Evolutionary conservation across 805 yeast genomes (phyloP), one percentile per base, ranked within the genome.

Genomic region (Lachancea lanzarotensis): DNA sequence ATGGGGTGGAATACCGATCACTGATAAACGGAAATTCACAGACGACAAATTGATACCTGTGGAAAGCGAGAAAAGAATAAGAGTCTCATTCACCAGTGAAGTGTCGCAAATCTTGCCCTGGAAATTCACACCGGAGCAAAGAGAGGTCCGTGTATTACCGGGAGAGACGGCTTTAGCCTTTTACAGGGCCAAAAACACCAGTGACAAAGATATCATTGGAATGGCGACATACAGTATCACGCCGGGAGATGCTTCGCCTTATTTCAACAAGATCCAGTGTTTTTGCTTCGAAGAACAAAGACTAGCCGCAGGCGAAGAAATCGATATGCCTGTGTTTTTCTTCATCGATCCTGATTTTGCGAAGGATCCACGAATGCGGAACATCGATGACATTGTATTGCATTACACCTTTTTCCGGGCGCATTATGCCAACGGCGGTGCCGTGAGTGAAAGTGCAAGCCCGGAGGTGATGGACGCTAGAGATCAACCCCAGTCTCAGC

Each of bases 151-250:
- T 54, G 84, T 93, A 18, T 80, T 88, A 9, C 98, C 98, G 0
- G 98, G 98, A 18, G 98, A 93, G 66, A 93, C 98, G 2, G 98
- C 98, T 0, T 70, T 93, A 48, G 97, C 96, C 0, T 93, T 93
- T 62, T 93, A 88, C 70, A 84, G 82, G 63, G 98, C 98, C 19
- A 85, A 82, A 64, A 93, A 93, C 60, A 71, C 71, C 48, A 79
- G 95, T 36, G 82, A 82, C 48, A 85, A 85, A 55, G 98, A 93
- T 62, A 86, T 93, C 36, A 87, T 93, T 43, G 98, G 98, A 7
- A 93, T 93, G 95, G 98, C 98, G 2, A 93, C 98, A 0, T 93
- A 93, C 64, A 84, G 95, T 4, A 96, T 93, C 40, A 79, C 95
- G 0, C 98, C 98, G 0, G 97, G 93, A 53, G 91, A 87, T 56